Base-by-base conservation (phyloP, 1,284 basidiomycete species). In the Wallemia hederae region DNA sequence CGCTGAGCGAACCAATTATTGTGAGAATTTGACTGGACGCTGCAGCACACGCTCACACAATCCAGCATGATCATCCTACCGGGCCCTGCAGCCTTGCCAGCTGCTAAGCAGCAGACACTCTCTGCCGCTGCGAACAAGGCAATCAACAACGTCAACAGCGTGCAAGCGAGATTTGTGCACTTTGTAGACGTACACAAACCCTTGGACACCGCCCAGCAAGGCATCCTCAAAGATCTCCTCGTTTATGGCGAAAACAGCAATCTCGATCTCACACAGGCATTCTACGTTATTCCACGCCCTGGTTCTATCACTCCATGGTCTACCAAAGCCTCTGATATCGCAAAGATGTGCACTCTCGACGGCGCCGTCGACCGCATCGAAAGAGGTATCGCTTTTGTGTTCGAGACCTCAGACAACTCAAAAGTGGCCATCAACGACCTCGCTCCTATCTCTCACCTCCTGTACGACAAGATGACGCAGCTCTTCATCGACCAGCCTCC, bases 401-500 rank as follows among this genome's bases (percentile, higher is more conserved):
- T 97, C 71, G 72, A 72, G n/a, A 74, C 78, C 2, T 64, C 70
- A 19, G 68, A 72, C 27, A 71, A 72, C 7, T 63, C 71, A 27
- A 64, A 65, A 19, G 63, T 70, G 5, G 70, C 85, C 56, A 70
- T 73, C 11, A 62, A 70, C 19, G 65, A 71, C 1, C 61, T 70
- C 58, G 63, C 62, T 28, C 65, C 69, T 0, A 78, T 87, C 62
- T 73, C 80, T 0, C 78, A 81, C 65, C 74, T 83, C 59, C 76
- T 94, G 33, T 83, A 90, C 72, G 92, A 98, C 72, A 82, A 91
- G 59, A 99, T 98, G 94, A 98, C 91, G 0, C 91, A 97, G 70
- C 71, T 77, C 25, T 75, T 85, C 28, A 76, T 77, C 66, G 72
- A 78, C 61, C 69, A 74, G 1, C 70, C 76, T 1, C 87, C 89